Evolutionary conservation across 305 asterid species (phyloP), one percentile per base, ranked within the genome.

Genomic region (Coffea humblotiana): DNA sequence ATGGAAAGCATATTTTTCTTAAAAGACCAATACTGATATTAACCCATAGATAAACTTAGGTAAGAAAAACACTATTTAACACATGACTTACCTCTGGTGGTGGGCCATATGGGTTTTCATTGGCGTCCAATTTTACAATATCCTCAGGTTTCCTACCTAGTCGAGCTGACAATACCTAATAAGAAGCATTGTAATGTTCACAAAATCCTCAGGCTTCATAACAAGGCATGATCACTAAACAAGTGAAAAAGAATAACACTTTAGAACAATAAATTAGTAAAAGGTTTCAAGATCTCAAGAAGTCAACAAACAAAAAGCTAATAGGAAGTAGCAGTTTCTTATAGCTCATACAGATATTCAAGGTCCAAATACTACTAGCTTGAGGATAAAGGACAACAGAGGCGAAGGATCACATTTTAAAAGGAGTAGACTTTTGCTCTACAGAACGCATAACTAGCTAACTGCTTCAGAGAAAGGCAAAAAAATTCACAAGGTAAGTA

Each of bases 111-210:
- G 99, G 99, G 81, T 95, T 95, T 83, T 95, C 99, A 81, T 95
- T 95, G 6, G 98, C 99, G 43, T 95, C 99, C 77, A 95, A 85
- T 80, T 95, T 95, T 56, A 95, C 85, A 66, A 95, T 95, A 77
- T 95, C 99, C 86, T 95, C 99, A 0, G 99, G 99, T 78, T 91
- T 94, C 88, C 97, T 88, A 84, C 98, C 97, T 78, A 95, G 97
- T 76, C 93, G 93, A 56, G 92, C 88, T 73, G 99, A 93, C 84
- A 95, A 88, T 67, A 95, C 97, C 99, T 95, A 88, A 68, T 58
- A 37, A 25, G 27, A 43, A 32, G 56, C 27, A 23, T 74, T 16
- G 70, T 40, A 40, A 40, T 5, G 6, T 40, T 40, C 5, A 3
- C 43, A 40, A 40, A 3, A 40, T 40, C 43, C 43, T 40, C 43